Conservation (phyloP, 306 rosid species). For the Quercus cerris region DNA sequence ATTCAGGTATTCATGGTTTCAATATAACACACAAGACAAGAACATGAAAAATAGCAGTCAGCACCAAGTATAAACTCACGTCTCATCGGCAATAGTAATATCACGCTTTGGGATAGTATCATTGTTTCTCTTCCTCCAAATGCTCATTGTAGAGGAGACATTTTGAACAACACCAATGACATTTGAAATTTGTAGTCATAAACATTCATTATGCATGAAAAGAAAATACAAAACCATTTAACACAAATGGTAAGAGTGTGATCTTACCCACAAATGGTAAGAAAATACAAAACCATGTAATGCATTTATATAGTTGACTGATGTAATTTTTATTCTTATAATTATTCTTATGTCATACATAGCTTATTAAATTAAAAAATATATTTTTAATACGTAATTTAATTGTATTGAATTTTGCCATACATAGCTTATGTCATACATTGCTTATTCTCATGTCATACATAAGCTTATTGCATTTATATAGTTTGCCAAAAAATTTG, state of each 20-base stretch:
- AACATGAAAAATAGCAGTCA: not conserved
- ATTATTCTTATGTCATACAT: too few species aligned
- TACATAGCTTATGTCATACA: too few species aligned
- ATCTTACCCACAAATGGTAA: conserved; percentile 63
- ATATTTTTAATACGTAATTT: too few species aligned
- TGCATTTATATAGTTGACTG: too few species aligned
- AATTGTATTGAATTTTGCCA: too few species aligned
- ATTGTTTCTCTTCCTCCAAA: conserved; percentile 75
- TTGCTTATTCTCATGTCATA: too few species aligned
- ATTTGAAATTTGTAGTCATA: conserved; percentile 36
- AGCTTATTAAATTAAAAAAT: too few species aligned
- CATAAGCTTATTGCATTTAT: too few species aligned
- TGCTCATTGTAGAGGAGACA: conserved; percentile 85
- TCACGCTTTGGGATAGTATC: conserved; percentile 88
- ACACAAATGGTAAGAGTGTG: not conserved
- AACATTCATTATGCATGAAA: not conserved
- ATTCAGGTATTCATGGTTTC: not conserved
- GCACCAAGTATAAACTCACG: conserved; percentile 35
- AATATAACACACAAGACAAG: not conserved
- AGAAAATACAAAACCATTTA: not conserved
- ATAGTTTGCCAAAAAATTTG: too few species aligned
- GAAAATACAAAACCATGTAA: too few species aligned
- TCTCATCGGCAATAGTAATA: conserved; percentile 87
- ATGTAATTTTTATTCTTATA: too few species aligned
- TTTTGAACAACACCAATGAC: conserved; percentile 81